Base-by-base conservation (phyloP, 164 flowering plant genomes). In the Magnolia sinica region DNA sequence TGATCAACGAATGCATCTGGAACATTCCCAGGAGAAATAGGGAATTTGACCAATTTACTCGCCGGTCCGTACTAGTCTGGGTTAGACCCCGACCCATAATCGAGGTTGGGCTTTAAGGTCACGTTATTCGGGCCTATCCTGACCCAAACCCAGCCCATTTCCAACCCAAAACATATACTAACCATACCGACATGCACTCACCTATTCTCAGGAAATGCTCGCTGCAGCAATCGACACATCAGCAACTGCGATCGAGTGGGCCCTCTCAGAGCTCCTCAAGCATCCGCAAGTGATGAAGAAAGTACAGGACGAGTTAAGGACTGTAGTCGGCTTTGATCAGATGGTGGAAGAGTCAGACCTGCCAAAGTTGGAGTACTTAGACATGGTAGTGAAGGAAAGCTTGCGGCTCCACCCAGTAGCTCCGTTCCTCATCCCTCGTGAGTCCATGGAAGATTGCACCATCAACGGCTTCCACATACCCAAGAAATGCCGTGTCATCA, bases 331-430 rank as follows among this genome's bases (percentile, higher is more conserved):
- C 18, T 8, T 71, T 58, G 77, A 71, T 51, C 73, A 74, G 10
- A 29, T 79, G 75, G 81, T 74, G 1, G 81, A 79, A 23, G 81
- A 75, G 45, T 50, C 74, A 51, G 78, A 79, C 66, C 67, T 75
- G 66, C 8, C 7, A 8, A 74, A 71, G 11, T 13, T 79, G 7
- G 74, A 51, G 14, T 74, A 74, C 55, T 31, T 79, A 31, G 69
- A 79, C 50, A 70, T 79, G 77, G 81, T 71, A 29, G 22, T 75
- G 13, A 79, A 74, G 61, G 81, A 79, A 58, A 74, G 59, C 27
- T 14, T 79, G 74, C 71, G 77, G 50, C 77, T 79, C 0, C 78
- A 79, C 73, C 78, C 78, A 29, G 75, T 55, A 5, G 70, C 19
- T 8, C 78, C 81, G 3, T 37, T 79, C 20, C 81, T 79, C 5